These are phyloP conservation scores for Stemphylium lycopersici DNA, from an alignment of 2,329 filamentous ascomycete genomes.

Conservation along the genomic window DNA sequence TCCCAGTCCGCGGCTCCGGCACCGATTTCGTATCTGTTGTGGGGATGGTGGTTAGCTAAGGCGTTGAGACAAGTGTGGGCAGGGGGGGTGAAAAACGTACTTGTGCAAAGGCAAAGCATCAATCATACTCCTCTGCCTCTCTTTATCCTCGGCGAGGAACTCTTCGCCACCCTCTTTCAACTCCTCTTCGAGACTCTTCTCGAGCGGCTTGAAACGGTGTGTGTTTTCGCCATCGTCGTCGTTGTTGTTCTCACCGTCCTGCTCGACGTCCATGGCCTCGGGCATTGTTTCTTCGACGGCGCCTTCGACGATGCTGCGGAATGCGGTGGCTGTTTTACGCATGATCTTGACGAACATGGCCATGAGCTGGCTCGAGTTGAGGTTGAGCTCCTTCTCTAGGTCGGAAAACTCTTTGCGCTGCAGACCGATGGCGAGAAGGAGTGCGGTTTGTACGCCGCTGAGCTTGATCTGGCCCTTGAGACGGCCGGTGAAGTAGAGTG, in stretches of 20 bases:
- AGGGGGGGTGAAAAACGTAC: constrained; percentile 56
- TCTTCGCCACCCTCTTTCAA: constrained; percentile 83
- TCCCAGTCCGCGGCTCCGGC: constrained; percentile 61
- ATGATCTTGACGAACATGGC: constrained; percentile 98
- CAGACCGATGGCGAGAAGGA: constrained; percentile 84
- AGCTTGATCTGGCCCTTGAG: constrained; percentile 72
- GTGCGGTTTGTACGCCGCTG: constrained; percentile 81
- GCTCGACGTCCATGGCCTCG: constrained; percentile 50
- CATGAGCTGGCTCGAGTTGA: constrained; percentile 79
- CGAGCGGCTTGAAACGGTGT: constrained; percentile 71
- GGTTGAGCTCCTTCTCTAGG: constrained; percentile 76
- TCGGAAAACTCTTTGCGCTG: constrained; percentile 87
- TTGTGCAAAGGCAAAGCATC: constrained; percentile 88
- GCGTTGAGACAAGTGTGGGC: too few relatives aligned
- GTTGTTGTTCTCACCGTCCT: constrained; percentile 48
- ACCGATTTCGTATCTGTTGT: constrained; percentile 52
- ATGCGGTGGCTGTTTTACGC: constrained; percentile 81
- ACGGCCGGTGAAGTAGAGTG: constrained; percentile 82
- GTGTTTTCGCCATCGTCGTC: constrained; percentile 59
- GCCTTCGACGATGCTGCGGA: constrained; percentile 74
- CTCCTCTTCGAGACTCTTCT: constrained; percentile 76
- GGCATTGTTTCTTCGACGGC: constrained; percentile 61
- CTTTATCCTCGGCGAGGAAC: constrained; percentile 68
- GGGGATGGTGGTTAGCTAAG: background rate
- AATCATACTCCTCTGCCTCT: constrained; percentile 86